Percentiles rank a stretch among this genome's conserved stretches.
Conservation (phyloP, 306 rosid genomes). For the Heteromeles arbutifolia region DNA sequence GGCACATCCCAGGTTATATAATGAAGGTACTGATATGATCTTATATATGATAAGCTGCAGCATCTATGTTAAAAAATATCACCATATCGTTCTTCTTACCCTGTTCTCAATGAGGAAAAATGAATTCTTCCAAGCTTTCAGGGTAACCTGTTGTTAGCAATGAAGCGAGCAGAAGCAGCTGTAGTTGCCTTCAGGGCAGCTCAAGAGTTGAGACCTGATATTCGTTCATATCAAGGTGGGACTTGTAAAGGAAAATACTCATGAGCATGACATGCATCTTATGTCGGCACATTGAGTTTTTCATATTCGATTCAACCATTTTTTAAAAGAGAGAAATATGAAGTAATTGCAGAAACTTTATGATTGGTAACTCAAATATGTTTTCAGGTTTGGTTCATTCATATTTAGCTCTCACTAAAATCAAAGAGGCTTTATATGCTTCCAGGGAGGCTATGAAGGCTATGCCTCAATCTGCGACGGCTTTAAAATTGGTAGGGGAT, state of each 20-base stretch:
- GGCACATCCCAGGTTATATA: constrained; percentile 86
- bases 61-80: background rate
- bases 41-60: background rate
- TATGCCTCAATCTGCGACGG: constrained; percentile 99
- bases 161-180: constrained; percentile 85
- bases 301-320: constrained; percentile 14
- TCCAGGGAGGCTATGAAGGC: constrained; percentile 99
- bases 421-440: constrained; percentile 93
- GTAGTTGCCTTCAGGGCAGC: constrained; percentile 86
- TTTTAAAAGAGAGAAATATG: constrained; percentile 9
- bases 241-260: constrained; percentile 14
- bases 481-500: constrained; percentile 92
- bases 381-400: constrained; percentile 90
- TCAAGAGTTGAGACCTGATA: constrained; percentile 97
- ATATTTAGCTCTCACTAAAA: constrained; percentile 73
- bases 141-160: constrained; percentile 75
- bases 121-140: constrained; percentile 22
- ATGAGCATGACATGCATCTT: constrained; percentile 18
- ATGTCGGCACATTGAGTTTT: constrained; percentile 9
- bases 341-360: constrained; percentile 11
- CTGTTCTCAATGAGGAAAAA: background rate
- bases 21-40: constrained; percentile 59
- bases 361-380: constrained; percentile 20
- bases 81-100: background rate
- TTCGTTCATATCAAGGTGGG: constrained; percentile 97